phyloP scores from a whole-genome alignment of 1,139 yeast genomes.

The Kodamaea ohmeri region DNA sequence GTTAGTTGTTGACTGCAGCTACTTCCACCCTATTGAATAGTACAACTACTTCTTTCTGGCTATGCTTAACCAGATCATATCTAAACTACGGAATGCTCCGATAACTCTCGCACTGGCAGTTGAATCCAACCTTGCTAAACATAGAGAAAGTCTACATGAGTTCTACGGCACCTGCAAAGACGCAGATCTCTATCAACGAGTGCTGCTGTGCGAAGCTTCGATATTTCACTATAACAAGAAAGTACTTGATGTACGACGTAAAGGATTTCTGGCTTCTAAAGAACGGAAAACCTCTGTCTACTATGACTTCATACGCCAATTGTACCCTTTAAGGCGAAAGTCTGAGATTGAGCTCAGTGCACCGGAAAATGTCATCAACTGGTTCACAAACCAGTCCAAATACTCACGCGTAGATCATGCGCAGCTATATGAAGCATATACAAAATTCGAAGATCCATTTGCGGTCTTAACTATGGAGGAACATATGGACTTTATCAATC shows the following conservation, averaged over 20 bases:
- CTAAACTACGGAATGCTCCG: not conserved
- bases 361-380: constrained; percentile 8
- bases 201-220: constrained; percentile 7
- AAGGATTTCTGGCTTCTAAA: not conserved
- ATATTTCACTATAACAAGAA: constrained; percentile 7
- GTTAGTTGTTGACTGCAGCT: too few relatives aligned
- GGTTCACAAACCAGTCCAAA: constrained; percentile 9
- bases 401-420: constrained; percentile 23
- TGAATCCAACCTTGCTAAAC: not conserved
- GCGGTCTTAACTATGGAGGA: constrained; percentile 36
- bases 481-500: constrained; percentile 35
- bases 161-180: constrained; percentile 2
- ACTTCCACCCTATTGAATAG: not conserved
- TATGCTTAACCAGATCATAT: constrained; percentile 2
- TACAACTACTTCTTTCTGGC: not conserved
- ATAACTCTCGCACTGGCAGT: constrained; percentile 4
- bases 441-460: constrained; percentile 27
- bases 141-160: constrained; percentile 1
- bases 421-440: constrained; percentile 31
- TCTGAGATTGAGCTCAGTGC: constrained; percentile 2
- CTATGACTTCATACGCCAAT: constrained; percentile 27
- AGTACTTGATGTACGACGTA: constrained; percentile 7
- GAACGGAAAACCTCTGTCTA: constrained; percentile 1
- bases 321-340: constrained; percentile 31
- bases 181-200: constrained; percentile 6